phyloP scores from a whole-genome alignment of 2,329 filamentous ascomycete species.

The Bisporella sp. region DNA sequence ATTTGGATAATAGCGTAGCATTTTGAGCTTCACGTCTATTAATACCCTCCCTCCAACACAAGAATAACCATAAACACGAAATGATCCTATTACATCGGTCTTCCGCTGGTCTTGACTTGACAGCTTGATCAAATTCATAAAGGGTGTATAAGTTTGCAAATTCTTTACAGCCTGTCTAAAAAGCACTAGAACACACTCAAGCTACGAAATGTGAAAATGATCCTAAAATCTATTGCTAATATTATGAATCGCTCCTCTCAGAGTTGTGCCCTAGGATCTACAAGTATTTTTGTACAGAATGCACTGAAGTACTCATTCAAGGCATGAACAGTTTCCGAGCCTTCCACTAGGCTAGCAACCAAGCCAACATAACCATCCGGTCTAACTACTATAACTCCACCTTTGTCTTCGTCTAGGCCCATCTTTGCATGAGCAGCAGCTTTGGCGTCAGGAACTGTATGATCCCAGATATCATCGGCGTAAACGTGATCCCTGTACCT shows the following conservation, averaged over 20 bases:
- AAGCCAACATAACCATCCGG: slow-evolving; percentile 84
- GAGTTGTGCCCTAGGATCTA: slow-evolving; percentile 33
- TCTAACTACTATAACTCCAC: slow-evolving; percentile 75
- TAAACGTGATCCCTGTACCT: slow-evolving; percentile 80
- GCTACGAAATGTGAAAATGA: no score
- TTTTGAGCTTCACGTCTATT: no score
- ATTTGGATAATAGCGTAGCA: no score
- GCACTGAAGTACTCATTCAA: slow-evolving; percentile 75
- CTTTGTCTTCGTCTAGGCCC: slow-evolving; percentile 65
- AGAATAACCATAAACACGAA: no score
- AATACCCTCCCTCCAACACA: no score
- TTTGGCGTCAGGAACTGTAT: slow-evolving; percentile 58
- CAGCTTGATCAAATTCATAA: no score
- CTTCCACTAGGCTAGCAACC: slow-evolving; percentile 67
- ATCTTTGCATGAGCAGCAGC: slow-evolving; percentile 82
- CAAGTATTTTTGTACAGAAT: slow-evolving; percentile 59
- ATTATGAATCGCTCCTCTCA: slow-evolving; percentile 15
- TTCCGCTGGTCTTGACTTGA: no score
- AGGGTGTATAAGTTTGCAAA: no score
- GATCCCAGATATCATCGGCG: slow-evolving; percentile 74
- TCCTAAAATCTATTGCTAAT: no score
- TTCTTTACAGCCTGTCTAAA: no score
- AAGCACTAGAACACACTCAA: no score
- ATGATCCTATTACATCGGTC: no score
- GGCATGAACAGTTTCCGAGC: slow-evolving; percentile 70